phyloP scores from a whole-genome alignment of 257 asterid genomes.

The Solanum raphanifolium region DNA sequence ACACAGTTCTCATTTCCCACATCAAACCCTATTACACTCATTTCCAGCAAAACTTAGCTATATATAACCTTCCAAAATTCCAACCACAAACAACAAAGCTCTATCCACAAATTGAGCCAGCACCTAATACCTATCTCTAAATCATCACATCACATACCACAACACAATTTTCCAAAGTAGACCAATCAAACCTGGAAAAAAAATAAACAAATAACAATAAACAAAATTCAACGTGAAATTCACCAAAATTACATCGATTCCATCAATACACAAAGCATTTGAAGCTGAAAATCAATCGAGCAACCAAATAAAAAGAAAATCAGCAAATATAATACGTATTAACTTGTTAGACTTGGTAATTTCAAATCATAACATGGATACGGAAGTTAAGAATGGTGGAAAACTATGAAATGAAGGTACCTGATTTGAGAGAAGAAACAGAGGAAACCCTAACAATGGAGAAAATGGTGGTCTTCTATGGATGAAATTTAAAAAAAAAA shows the following conservation, averaged over 20 bases:
- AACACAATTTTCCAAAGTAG: not conserved
- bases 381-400: slow-evolving; percentile 11
- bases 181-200: not conserved
- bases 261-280: not conserved
- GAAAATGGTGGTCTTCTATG: not conserved
- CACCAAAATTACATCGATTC: not conserved
- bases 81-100: slow-evolving; percentile 1
- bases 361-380: not conserved
- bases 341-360: not conserved
- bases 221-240: not conserved
- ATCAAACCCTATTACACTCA: slow-evolving; percentile 89
- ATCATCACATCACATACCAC: not conserved
- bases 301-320: not conserved
- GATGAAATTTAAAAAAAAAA: not conserved
- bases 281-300: not conserved
- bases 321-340: not conserved
- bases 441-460: slow-evolving; percentile 41
- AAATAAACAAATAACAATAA: not conserved
- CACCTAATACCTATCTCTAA: not conserved
- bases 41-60: slow-evolving; percentile 23
- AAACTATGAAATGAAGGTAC: slow-evolving; percentile 5
- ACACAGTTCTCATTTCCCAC: slow-evolving; percentile 95
- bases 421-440: slow-evolving; percentile 5
- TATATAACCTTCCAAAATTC: not conserved
- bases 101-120: not conserved